Conservation (phyloP, 2,329 filamentous ascomycete genomes). For the Elsinoe australis region DNA sequence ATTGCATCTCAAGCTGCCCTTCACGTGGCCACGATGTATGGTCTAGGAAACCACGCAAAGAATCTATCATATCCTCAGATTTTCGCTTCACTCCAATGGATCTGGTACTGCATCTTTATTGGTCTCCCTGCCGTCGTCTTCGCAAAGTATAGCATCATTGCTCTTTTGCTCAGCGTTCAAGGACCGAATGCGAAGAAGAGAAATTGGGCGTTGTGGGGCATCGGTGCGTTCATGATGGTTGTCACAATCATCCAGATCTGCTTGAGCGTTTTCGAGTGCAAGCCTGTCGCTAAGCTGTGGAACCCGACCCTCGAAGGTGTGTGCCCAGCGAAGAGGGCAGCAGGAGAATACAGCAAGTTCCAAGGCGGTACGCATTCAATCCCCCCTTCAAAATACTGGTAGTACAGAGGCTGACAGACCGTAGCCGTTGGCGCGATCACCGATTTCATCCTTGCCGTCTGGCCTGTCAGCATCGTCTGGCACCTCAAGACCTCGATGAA, state of each 20-base stretch:
- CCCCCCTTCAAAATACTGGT: neutral
- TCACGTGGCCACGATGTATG: neutral
- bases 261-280: slow-evolving; percentile 4
- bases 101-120: slow-evolving; percentile 12
- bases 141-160: slow-evolving; percentile 3
- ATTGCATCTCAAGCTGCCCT: slow-evolving; percentile 2
- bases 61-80: slow-evolving; percentile 7
- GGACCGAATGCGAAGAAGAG: neutral
- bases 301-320: neutral
- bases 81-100: neutral
- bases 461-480: slow-evolving; percentile 6
- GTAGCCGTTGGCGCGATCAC: neutral
- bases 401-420: neutral
- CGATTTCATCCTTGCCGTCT: neutral
- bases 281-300: slow-evolving; percentile 1
- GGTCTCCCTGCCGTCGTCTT: slow-evolving; percentile 4
- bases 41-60: neutral
- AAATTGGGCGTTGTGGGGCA: neutral
- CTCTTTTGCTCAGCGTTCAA: slow-evolving; percentile 3
- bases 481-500: neutral
- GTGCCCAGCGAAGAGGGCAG: neutral
- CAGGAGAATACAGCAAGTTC: slow-evolving; percentile 6
- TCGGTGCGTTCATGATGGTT: neutral
- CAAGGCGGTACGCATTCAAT: slow-evolving; percentile 10
- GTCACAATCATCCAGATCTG: slow-evolving; percentile 8